phyloP scores from a whole-genome alignment of 257 asterid genomes.

The Plantago elongata region DNA sequence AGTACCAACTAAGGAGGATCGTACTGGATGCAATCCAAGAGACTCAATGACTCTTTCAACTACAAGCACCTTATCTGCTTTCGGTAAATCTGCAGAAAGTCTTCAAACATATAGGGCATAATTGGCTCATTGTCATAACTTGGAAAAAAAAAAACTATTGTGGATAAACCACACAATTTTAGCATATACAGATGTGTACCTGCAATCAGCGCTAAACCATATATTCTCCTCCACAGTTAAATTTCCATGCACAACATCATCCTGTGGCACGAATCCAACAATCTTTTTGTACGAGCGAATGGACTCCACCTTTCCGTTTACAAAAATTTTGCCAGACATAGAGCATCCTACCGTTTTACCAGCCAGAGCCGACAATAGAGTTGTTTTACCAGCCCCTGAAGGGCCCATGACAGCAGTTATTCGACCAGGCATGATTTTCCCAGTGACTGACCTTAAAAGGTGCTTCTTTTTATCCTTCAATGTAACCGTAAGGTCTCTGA shows the following conservation, averaged over 20 bases:
- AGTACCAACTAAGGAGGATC: constrained; percentile 82
- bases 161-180: neutral
- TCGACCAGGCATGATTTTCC: constrained; percentile 75
- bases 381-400: constrained; percentile 97
- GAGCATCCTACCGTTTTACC: constrained; percentile 87
- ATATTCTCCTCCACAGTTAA: constrained; percentile 95
- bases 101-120: constrained; percentile 39
- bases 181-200: constrained; percentile 34
- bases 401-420: constrained; percentile 99
- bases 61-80: constrained; percentile 77
- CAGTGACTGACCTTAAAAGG: constrained; percentile 70
- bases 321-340: constrained; percentile 52
- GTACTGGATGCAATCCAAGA: constrained; percentile 72
- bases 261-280: constrained; percentile 94
- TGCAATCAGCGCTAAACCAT: constrained; percentile 96
- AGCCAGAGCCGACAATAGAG: constrained; percentile 89
- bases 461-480: constrained; percentile 63
- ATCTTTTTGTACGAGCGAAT: constrained; percentile 75
- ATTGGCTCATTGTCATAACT: constrained; percentile 21
- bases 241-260: constrained; percentile 94
- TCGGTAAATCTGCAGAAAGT: constrained; percentile 67
- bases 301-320: constrained; percentile 64
- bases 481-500: constrained; percentile 69
- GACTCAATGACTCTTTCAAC: constrained; percentile 86
- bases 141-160: neutral